Percentiles rank a stretch among this genome's conserved stretches.
phyloP scores from a whole-genome alignment of 1,139 yeast genomes.

The Arxiozyma heterogenica region DNA sequence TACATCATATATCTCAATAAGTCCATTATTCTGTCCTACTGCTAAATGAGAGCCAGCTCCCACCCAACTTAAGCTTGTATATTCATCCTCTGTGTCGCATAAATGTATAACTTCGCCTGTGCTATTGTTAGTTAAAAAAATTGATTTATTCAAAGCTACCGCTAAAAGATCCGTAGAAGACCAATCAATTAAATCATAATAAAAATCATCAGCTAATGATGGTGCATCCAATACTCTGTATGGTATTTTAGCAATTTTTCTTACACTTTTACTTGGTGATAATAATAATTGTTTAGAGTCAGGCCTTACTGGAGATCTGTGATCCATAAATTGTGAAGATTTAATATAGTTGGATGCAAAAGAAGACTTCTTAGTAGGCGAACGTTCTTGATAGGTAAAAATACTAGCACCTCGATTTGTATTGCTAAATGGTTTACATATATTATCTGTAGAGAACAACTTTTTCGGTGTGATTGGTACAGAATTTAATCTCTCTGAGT shows the following conservation, averaged over 20 bases:
- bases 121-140: slow-evolving; percentile 84
- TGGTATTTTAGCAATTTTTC: slow-evolving; percentile 79
- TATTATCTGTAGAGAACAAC: slow-evolving; percentile 17
- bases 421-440: slow-evolving; percentile 41
- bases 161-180: slow-evolving; percentile 82
- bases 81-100: slow-evolving; percentile 37
- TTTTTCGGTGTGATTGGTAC: slow-evolving; percentile 35
- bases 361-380: slow-evolving; percentile 44
- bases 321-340: slow-evolving; percentile 47
- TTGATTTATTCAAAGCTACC: slow-evolving; percentile 83
- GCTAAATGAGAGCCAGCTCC: slow-evolving; percentile 92
- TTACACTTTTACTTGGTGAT: slow-evolving; percentile 71
- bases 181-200: slow-evolving; percentile 90
- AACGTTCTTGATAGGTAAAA: slow-evolving; percentile 65
- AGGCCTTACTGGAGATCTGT: slow-evolving; percentile 79
- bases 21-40: slow-evolving; percentile 77
- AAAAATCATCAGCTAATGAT: slow-evolving; percentile 87
- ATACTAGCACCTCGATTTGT: slow-evolving; percentile 42
- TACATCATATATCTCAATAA: slow-evolving; percentile 94
- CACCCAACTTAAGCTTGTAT: slow-evolving; percentile 80
- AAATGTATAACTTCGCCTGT: slow-evolving; percentile 77
- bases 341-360: slow-evolving; percentile 48
- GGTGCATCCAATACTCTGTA: slow-evolving; percentile 95
- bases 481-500: slow-evolving; percentile 12
- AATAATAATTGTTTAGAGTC: slow-evolving; percentile 73